Base-by-base conservation (phyloP, 1,284 basidiomycete genomes). In the Mycena citricolor region DNA sequence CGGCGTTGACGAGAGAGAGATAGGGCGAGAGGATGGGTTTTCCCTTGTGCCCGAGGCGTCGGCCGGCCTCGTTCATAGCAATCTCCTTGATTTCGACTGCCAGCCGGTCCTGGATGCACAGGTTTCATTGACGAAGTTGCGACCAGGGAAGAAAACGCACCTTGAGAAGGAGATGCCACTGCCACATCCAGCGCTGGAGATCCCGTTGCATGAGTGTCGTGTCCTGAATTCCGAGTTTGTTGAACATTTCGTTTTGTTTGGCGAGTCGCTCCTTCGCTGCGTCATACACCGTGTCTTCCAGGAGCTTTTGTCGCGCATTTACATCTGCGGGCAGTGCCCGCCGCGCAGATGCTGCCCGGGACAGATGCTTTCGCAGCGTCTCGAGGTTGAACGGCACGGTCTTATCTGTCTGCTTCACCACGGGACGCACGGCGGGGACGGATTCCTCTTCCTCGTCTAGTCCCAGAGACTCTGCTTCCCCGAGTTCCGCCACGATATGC, bases 271-370 rank as follows among this genome's bases (percentile, higher is more conserved):
- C 79, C 2, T 81, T 73, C 0, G 92, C 91, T 14, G 91, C 84
- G 23, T 90, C 86, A 58, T 90, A 87, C 1, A 90, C 90, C 0
- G 90, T 90, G 29, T 83, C 76, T 63, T 95, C 92, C 4, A 97
- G 77, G 2, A 87, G 71, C 53, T 83, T 81, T 65, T 97, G 93
- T 2, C 93, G 85, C 0, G 81, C 71, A n/a, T 78, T 71, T 14
- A 80, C 65, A 52, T 88, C 81, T 32, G 81, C 78, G 0, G 82
- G 72, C 28, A 88, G 71, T 8, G 83, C 71, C 2, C 76, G 72
- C 28, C 83, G 77, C 1, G 85, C 77, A 37, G 83, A 74, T 2
- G 73, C 65, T 8, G 90, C 74, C 28, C 79, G 68, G 0, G 76
- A 69, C 3, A 94, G 75, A 53, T 85, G 81, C 48, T 77, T 70